phyloP scores from a whole-genome alignment of 108 stramenopile genomes.

The Nitzschia palea region DNA sequence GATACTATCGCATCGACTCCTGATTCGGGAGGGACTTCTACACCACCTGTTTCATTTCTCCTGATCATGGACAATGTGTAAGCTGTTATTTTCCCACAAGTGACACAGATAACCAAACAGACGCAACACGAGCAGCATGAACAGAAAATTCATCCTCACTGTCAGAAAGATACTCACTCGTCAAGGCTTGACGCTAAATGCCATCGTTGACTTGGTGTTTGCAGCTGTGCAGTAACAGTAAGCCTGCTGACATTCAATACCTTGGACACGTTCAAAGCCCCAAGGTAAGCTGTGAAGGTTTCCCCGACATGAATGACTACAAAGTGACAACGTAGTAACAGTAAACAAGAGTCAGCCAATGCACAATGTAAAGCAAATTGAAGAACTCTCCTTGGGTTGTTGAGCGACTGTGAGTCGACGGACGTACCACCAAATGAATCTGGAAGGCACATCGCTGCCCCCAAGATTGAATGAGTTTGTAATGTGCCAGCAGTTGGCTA shows the following conservation, averaged over 20 bases:
- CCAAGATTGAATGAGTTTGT: constrained; percentile 29
- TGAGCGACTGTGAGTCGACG: too few relatives aligned
- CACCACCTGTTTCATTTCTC: constrained; percentile 47
- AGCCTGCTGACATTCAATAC: constrained; percentile 51
- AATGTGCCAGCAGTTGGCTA: constrained; percentile 41
- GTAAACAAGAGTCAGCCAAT: constrained; percentile 7
- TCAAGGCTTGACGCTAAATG: constrained; percentile 58
- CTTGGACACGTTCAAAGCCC: constrained; percentile 60
- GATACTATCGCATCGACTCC: constrained; percentile 81
- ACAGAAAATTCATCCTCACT: neutral
- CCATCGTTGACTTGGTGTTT: constrained; percentile 76
- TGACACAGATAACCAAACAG: constrained; percentile 4
- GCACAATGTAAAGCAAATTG: too few relatives aligned
- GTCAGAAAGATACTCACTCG: constrained; percentile 7
- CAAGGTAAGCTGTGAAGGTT: constrained; percentile 83
- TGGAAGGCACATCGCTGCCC: constrained; percentile 64
- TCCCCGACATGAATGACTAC: constrained; percentile 76
- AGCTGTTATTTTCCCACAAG: too few relatives aligned
- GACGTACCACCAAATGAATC: constrained; percentile 69
- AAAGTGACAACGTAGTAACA: neutral
- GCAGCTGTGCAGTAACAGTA: constrained; percentile 71
- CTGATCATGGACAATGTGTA: constrained; percentile 1
- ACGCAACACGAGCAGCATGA: neutral
- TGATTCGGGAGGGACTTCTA: constrained; percentile 43
- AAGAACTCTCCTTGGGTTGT: too few relatives aligned